These are phyloP conservation scores for Exophiala phaeomuriformis DNA, from an alignment of 2,329 filamentous ascomycete genomes.

Conservation along the genomic window DNA sequence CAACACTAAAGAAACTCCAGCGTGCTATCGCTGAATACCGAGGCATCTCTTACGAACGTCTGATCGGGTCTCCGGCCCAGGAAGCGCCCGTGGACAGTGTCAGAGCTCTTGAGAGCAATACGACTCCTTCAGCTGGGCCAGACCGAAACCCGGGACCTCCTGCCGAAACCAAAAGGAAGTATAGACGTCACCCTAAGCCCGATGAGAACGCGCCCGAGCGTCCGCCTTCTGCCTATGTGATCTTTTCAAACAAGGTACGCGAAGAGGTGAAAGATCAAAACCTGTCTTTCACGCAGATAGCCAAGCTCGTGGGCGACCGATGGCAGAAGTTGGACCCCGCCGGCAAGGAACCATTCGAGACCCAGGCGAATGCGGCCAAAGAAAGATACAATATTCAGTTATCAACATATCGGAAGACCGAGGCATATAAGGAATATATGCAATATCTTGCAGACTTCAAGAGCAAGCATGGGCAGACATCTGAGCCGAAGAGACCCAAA, in stretches of 20 bases:
- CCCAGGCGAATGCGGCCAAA: constrained; percentile 64
- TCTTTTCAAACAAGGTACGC: constrained; percentile 71
- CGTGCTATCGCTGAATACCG: constrained; percentile 69
- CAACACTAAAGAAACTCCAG: constrained; percentile 62
- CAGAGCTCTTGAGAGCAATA: constrained; percentile 34
- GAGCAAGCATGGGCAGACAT: constrained; percentile 51
- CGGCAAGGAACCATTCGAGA: constrained; percentile 66
- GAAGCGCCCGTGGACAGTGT: constrained; percentile 33
- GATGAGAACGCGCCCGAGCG: constrained; percentile 75
- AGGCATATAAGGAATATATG: constrained; percentile 60
- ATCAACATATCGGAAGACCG: constrained; percentile 68
- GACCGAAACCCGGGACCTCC: constrained; percentile 11
- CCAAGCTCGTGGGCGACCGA: constrained; percentile 71
- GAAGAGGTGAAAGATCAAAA: constrained; percentile 70
- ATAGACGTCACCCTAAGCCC: constrained; percentile 44
- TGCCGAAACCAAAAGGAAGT: constrained; percentile 27
- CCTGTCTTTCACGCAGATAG: constrained; percentile 74
- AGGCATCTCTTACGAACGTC: constrained; percentile 50
- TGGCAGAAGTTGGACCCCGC: constrained; percentile 64
- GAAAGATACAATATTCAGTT: constrained; percentile 69
- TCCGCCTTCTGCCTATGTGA: constrained; percentile 73
- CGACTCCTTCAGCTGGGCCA: constrained; percentile 1
- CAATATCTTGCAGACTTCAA: constrained; percentile 73
- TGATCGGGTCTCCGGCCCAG: constrained; percentile 31
- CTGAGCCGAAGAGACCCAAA: constrained; percentile 40